Evolutionary conservation across 495 filamentous ascomycete genomes (phyloP).

Genomic region (Talaromyces adpressus): DNA sequence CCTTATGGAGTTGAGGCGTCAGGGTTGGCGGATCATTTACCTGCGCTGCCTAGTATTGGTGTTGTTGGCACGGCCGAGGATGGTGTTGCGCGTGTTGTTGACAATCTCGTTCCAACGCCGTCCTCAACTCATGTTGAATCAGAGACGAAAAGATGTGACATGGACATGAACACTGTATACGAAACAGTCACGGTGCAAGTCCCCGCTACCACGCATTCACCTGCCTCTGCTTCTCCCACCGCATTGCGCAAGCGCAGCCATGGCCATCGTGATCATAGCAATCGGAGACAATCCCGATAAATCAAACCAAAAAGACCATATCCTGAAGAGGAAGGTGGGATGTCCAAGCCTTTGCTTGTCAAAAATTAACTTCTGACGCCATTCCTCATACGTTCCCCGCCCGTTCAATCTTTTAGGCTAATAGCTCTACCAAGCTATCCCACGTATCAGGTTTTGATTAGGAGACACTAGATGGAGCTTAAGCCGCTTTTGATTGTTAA

Average conservation of each 20-base stretch:
- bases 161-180: neutral
- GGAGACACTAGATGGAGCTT: neutral
- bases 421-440: neutral
- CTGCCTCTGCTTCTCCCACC: neutral
- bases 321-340: neutral
- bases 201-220: neutral
- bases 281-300: neutral
- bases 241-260: neutral
- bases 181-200: neutral
- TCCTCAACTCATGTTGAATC: neutral
- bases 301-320: neutral
- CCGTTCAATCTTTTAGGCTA: neutral
- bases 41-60: neutral
- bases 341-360: neutral
- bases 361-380: neutral
- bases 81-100: neutral
- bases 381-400: neutral
- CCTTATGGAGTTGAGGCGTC: slow-evolving; percentile 8
- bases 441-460: neutral
- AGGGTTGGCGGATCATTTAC: neutral
- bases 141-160: neutral
- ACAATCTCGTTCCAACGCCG: neutral
- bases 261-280: neutral
- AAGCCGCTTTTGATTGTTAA: neutral
- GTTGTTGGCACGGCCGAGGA: neutral